Evolutionary conservation across 176 grass and related monocot genomes (phyloP), one percentile per base, ranked within the genome.

Genomic region (Triticum monococcum): DNA sequence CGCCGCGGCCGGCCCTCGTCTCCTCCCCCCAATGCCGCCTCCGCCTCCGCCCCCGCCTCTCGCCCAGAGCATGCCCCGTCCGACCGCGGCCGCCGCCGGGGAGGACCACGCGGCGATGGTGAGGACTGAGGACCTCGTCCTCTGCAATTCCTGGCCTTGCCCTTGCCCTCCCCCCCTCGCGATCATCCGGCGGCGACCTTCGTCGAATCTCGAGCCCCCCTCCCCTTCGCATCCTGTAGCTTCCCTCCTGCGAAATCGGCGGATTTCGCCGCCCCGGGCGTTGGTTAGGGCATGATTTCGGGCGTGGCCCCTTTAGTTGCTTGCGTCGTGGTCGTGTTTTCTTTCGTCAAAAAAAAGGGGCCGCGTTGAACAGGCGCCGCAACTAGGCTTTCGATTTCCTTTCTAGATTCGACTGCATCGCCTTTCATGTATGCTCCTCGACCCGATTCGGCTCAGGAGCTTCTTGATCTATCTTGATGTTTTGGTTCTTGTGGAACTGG

Each of bases 211-310:
- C 56, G 41, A 35, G 13, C 4, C 40, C 46, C 26, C 12, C 28
- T 11, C 73, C 4, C 26, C 40, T 32, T 16, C 37, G 32, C 35
- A 11, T 56, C 31, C 71, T 17, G 2, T 28, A 33, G 32, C 32
- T 33, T 33, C 32, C 32, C 32, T 48, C 67, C 52, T 5, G 81
- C 16, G 81, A 20, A 41, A 83, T 73, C 35, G 23, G 32, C 57
- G 56, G 68, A 83, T 83, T 74, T 69, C 52, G 35, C 81, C 33
- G 61, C 31, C 37, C 72, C 41, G 81, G 81, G 16, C 9, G 13
- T 62, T 41, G 50, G 48, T 62, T 62, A 30, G 26, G 35, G 68
- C 67, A 50, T 17, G 50, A 18, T 48, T 48, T 64, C 37, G 32
- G 32, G 32, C 32, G 37, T 38, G 37, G 37, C 5, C 5, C 37